Evolutionary conservation across 129 eudicot species (phyloP), one percentile per base, ranked within the genome.

Genomic region (Artemisia annua): DNA sequence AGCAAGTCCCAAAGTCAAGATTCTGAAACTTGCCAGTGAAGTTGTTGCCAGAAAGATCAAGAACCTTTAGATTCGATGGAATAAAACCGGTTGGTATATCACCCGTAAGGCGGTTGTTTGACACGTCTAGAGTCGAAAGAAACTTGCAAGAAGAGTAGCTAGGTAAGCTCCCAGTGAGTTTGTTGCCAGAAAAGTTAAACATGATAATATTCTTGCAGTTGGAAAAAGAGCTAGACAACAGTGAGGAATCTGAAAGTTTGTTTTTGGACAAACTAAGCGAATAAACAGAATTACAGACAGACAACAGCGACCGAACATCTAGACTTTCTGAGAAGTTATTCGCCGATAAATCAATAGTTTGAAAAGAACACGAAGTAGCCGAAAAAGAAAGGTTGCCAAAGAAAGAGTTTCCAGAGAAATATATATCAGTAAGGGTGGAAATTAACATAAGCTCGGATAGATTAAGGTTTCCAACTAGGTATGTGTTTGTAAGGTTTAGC

Each of bases 31-130:
- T 74, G 3, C 88, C 92, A 55, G 85, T 88, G 64, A 91, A 62
- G 83, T 88, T 91, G 66, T 91, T 91, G 55, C 86, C 84, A 11
- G 96, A 90, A 17, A 90, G 85, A 79, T 90, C 90, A 63, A 89
- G 85, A 58, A 74, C 7, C 48, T 35, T 24, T n/a, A 86, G 74
- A 16, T 73, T 64, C 4, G 56, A 9, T 24, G 75, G 46, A 11
- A 85, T 59, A 28, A 84, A 77, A 14, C 64, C 69, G 48, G 80
- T 30, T 1, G 88, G 90, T 46, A 87, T 62, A 11, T 84, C 82
- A 6, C 91, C 85, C 6, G 79, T 39, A 14, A 89, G 74, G 1
- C 56, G 69, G 76, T 87, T 87, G 44, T 67, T 46, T 12, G 96
- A 89, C 48, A 89, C 73, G 80, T 86, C 90, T 32, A 90, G 77